A percentile compares a stretch with the other conserved stretches of the same genome.
phyloP scores from a whole-genome alignment of 345 rosid species.

The Turnera subulata region DNA sequence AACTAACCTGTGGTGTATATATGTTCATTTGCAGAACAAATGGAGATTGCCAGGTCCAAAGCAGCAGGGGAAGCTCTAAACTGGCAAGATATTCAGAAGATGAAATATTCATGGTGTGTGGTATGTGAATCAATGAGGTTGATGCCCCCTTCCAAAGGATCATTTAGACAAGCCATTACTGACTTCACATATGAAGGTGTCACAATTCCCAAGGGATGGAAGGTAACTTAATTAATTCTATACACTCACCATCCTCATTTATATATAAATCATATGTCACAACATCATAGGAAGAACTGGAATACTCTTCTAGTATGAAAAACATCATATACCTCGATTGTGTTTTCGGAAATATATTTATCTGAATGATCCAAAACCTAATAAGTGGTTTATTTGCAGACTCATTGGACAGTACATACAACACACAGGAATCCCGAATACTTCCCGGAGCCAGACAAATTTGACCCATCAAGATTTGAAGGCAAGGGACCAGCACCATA shows the following conservation, averaged over 20 bases:
- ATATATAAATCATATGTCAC: no score
- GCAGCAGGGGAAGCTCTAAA: background rate
- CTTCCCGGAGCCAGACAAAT: background rate
- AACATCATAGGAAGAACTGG: no score
- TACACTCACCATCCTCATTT: no score
- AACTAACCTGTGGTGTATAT: no score
- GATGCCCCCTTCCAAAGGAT: background rate
- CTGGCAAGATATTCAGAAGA: slow-evolving; percentile 2
- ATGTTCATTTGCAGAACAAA: no score
- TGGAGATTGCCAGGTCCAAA: background rate
- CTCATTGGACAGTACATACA: background rate
- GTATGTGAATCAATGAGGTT: background rate
- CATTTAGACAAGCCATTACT: background rate
- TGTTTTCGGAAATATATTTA: no score
- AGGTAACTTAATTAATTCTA: no score
- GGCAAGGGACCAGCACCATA: background rate
- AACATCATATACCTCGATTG: no score
- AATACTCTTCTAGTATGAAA: no score
- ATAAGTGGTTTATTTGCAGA: no score
- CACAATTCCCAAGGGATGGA: background rate
- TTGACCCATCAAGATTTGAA: slow-evolving; percentile 1
- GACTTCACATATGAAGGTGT: background rate
- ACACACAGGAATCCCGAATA: background rate
- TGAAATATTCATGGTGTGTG: slow-evolving; percentile 1
- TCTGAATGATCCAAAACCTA: no score